phyloP scores from a whole-genome alignment of 2,329 filamentous ascomycete species.

The Venturia asperata region DNA sequence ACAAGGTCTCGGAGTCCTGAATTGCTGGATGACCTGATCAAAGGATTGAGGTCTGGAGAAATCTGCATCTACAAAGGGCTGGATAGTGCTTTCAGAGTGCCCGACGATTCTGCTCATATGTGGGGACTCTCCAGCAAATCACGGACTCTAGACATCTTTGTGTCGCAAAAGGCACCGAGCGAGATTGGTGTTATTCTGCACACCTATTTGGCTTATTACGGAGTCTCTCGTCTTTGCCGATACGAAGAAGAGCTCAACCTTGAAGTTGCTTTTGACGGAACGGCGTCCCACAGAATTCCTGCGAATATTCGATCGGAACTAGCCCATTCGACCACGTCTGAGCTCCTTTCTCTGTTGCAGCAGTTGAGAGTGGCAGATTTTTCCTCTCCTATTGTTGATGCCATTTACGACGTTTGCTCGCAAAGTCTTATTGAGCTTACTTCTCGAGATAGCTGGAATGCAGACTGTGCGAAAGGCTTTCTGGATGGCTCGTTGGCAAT shows the following conservation, averaged over 20 bases:
- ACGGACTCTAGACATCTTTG: conserved; percentile 11
- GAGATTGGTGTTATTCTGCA: conserved; percentile 12
- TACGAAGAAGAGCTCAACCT: conserved; percentile 12
- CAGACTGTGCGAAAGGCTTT: conserved; percentile 1
- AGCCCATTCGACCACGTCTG: conserved; percentile 8
- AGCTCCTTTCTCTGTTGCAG: conserved; percentile 12
- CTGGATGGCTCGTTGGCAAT: conserved; percentile 4
- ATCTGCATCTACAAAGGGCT: conserved; percentile 13
- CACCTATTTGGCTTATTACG: conserved; percentile 2
- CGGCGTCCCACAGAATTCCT: neutral
- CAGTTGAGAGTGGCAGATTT: neutral
- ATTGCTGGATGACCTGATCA: conserved; percentile 2
- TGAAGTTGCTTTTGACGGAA: neutral
- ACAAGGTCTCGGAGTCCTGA: neutral
- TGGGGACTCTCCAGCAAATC: conserved; percentile 14
- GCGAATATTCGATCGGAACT: neutral
- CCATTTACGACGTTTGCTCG: neutral
- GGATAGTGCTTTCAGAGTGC: conserved; percentile 2
- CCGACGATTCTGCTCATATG: conserved; percentile 9
- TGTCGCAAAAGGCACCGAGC: conserved; percentile 12
- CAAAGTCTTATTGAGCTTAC: neutral
- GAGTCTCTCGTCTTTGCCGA: conserved; percentile 2
- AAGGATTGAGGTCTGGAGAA: conserved; percentile 7
- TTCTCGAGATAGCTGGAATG: conserved; percentile 6
- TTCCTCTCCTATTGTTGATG: neutral